Conservation (phyloP, 2,329 filamentous ascomycete species). For the Cryphonectria japonica region DNA sequence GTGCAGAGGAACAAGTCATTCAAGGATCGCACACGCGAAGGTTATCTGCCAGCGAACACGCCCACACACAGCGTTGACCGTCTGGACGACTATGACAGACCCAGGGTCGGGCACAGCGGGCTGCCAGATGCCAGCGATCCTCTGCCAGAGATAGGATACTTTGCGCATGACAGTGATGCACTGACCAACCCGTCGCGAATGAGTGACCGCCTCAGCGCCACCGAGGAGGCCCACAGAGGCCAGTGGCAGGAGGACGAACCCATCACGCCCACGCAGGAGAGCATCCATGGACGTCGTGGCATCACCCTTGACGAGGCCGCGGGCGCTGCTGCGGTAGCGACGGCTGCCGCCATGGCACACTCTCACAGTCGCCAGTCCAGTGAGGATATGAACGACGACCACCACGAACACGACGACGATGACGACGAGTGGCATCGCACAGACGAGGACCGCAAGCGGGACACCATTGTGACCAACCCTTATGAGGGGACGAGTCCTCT, state of each 20-base stretch:
- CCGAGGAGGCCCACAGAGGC: constrained; percentile 35
- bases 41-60: constrained; percentile 57
- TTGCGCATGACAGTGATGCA: constrained; percentile 64
- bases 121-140: constrained; percentile 71
- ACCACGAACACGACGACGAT: constrained; percentile 60
- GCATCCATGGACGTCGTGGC: constrained; percentile 36
- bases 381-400: constrained; percentile 60
- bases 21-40: constrained; percentile 65
- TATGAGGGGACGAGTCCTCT: constrained; percentile 69
- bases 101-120: constrained; percentile 69
- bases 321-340: constrained; percentile 57
- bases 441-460: constrained; percentile 65
- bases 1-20: constrained; percentile 66
- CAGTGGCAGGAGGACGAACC: constrained; percentile 34
- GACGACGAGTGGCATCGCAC: constrained; percentile 69
- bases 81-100: constrained; percentile 51
- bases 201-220: constrained; percentile 69
- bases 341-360: constrained; percentile 50
- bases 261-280: constrained; percentile 43
- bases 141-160: constrained; percentile 76
- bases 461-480: constrained; percentile 69
- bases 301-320: constrained; percentile 49
- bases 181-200: constrained; percentile 86
- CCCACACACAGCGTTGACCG: constrained; percentile 63
- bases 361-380: constrained; percentile 57